Evolutionary conservation across 2,329 filamentous ascomycete genomes (phyloP).

Genomic region (Ceratocystiopsis sp.): DNA sequence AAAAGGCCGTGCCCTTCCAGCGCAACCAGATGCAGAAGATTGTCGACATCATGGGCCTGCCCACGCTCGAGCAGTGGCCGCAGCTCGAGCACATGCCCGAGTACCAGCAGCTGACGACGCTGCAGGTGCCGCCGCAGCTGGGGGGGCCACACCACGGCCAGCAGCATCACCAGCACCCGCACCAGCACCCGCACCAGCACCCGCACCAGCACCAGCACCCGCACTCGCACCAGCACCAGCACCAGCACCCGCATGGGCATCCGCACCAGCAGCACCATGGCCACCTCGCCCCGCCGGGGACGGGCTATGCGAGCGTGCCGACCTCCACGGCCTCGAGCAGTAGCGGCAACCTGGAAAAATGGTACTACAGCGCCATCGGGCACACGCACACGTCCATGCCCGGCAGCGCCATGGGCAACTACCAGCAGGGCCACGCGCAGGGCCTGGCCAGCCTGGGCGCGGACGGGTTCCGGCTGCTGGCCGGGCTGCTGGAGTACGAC

Average conservation of each 20-base stretch:
- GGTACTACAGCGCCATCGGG: conserved; percentile 58
- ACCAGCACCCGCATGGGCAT: conserved; percentile 16
- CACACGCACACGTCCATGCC: conserved; percentile 23
- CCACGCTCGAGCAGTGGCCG: conserved; percentile 79
- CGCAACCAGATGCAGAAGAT: conserved; percentile 99
- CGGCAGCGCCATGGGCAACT: no score
- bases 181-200: conserved; percentile 20
- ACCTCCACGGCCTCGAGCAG: not conserved
- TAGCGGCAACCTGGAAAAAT: conserved; percentile 47
- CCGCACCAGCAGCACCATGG: conserved; percentile 22
- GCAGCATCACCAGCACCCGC: not conserved
- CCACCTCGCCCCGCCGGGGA: conserved; percentile 5
- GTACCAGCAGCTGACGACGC: conserved; percentile 49
- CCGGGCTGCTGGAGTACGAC: conserved; percentile 79
- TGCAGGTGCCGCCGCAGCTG: conserved; percentile 20
- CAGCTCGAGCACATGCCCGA: conserved; percentile 75
- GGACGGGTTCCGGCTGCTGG: conserved; percentile 69
- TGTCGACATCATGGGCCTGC: conserved; percentile 85
- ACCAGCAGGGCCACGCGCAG: conserved; percentile 10
- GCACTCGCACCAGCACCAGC: not conserved
- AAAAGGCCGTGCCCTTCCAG: conserved; percentile 95
- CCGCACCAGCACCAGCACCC: conserved; percentile 1
- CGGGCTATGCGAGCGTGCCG: no score
- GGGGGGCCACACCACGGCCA: no score
- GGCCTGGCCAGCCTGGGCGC: conserved; percentile 44